Conservation (phyloP, 805 yeast genomes). For the Candida anglica region DNA sequence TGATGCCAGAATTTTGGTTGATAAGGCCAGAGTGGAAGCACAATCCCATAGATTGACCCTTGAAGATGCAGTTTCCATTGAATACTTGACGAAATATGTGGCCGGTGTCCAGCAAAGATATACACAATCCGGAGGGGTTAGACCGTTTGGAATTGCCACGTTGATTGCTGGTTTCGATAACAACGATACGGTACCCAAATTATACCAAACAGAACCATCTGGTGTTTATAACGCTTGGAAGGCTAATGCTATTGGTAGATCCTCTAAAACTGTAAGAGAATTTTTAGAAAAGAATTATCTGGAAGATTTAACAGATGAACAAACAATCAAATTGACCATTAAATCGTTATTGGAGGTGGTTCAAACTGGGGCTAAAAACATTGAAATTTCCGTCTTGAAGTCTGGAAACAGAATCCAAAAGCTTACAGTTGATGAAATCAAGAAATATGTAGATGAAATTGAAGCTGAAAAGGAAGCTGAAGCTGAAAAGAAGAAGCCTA, state of each 20-base stretch:
- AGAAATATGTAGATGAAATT: conserved; percentile 69
- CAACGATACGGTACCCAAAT: conserved; percentile 72
- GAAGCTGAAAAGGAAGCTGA: conserved; percentile 86
- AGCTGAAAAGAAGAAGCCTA: conserved; percentile 66
- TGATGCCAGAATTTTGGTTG: conserved; percentile 93
- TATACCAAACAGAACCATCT: conserved; percentile 95
- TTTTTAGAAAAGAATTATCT: conserved; percentile 85
- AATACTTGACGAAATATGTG: conserved; percentile 86
- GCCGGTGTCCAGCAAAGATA: conserved; percentile 98
- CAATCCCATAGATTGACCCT: conserved; percentile 91
- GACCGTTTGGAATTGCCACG: conserved; percentile 97
- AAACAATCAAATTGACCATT: conserved; percentile 75
- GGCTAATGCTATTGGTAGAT: conserved; percentile 95
- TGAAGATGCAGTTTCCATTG: conserved; percentile 90
- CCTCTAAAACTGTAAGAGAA: conserved; percentile 92
- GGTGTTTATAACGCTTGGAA: conserved; percentile 98
- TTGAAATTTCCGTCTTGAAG: conserved; percentile 84
- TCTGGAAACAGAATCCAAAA: conserved; percentile 59
- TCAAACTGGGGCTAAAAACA: conserved; percentile 95
- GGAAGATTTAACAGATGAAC: conserved; percentile 60
- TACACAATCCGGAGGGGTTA: conserved; percentile 97
- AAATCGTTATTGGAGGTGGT: conserved; percentile 92
- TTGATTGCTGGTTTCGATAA: conserved; percentile 94
- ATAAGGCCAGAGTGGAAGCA: conserved; percentile 94
- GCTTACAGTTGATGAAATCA: conserved; percentile 68